Percentiles rank a stretch among this genome's conserved stretches.
These are phyloP conservation scores for Arthroderma uncinatum DNA, from an alignment of 2,329 filamentous ascomycete genomes.

Conservation along the genomic window DNA sequence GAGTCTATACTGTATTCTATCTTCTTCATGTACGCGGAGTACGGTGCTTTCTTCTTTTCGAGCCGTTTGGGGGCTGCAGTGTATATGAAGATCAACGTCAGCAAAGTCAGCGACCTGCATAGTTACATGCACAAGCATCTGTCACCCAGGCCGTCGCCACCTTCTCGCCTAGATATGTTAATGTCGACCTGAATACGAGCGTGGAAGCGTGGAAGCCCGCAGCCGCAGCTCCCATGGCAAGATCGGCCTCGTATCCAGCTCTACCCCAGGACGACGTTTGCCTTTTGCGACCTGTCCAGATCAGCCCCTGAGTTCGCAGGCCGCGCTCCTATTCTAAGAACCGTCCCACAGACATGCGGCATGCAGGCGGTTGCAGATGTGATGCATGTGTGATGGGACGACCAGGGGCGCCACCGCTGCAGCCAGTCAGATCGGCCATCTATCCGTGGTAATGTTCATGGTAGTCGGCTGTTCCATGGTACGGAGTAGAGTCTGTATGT, in stretches of 20 bases:
- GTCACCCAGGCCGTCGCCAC: background rate
- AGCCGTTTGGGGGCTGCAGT: too few species aligned
- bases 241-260: too few species aligned
- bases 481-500: background rate
- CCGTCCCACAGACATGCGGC: background rate
- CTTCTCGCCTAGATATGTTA: background rate
- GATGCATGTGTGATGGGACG: constrained; percentile 2
- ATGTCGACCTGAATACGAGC: background rate
- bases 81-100: background rate
- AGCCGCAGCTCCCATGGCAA: background rate
- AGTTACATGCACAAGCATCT: background rate
- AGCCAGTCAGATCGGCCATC: too few species aligned
- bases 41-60: too few species aligned
- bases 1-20: background rate
- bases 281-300: background rate
- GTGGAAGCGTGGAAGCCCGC: background rate
- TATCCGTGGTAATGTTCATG: too few species aligned
- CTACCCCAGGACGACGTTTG: background rate
- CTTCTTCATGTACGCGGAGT: background rate
- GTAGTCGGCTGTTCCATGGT: too few species aligned
- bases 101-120: background rate
- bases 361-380: background rate
- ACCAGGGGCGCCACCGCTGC: background rate
- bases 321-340: background rate
- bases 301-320: background rate